Evolutionary conservation across 306 rosid species (phyloP), one percentile per base, ranked within the genome.

Genomic region (Canavalia ensiformis): DNA sequence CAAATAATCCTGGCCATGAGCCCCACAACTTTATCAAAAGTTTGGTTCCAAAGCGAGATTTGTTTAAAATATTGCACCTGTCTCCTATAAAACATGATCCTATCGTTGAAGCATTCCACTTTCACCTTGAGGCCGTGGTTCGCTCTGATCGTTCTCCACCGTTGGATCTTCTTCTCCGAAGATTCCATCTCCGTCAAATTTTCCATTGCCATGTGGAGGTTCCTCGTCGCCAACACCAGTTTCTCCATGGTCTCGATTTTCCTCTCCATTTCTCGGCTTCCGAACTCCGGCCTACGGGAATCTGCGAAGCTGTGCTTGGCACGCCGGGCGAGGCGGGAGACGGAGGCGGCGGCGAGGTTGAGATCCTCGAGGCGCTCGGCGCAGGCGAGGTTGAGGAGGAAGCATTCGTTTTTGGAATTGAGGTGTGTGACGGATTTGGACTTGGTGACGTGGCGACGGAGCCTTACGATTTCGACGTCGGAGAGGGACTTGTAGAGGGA

Each of bases 301-400:
- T 80, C 85, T 1, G 83, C 57, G 1, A 47, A 13, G 0, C 90
- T 87, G 3, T 39, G 74, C 25, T 84, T 89, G 2, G 25, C 25
- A 18, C 25, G 88, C 4, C 11, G 4, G 18, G 90, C 77, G 1
- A 93, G 65, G 3, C 86, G 87, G 3, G 91, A 77, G 37, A 90
- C 91, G 31, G 84, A 50, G 60, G 57, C 12, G 1, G 91, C 96
- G 1, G 87, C 83, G 6, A 81, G 68, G 79, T 91, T 60, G 73
- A 93, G 91, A 1, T 93, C 92, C 44, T 87, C 94, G 12, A 93
- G 87, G 2, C 87, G 85, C 44, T 93, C 97, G 7, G 88, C 84
- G 52, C 78, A 90, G 2, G 94, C 97, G 25, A 91, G 92, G 71
- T 79, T 79, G 45, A 93, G 88, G 44, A 93, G 96, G 60, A 87